Conservation (phyloP, 208 protist genomes). For the Leishmania amazonensis region DNA sequence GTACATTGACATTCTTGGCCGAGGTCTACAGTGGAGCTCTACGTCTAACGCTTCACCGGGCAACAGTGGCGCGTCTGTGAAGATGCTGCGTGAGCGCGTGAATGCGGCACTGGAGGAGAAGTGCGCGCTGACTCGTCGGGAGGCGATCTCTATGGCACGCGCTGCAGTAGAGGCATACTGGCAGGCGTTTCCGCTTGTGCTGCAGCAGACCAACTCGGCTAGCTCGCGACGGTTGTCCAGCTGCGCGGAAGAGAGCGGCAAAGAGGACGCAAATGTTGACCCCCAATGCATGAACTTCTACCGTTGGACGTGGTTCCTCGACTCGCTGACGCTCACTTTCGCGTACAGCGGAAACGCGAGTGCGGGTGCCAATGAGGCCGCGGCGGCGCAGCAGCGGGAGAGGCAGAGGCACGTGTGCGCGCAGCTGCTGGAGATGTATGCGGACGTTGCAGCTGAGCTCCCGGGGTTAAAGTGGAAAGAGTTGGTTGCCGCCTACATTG, state of each 20-base stretch:
- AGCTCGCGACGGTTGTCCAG: not conserved
- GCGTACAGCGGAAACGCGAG: not conserved
- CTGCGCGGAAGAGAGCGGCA: too few species aligned
- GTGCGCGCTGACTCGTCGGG: conserved; percentile 5
- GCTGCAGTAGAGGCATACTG: conserved; percentile 4
- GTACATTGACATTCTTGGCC: conserved; percentile 8
- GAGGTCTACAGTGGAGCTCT: not conserved
- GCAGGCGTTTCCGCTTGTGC: conserved; percentile 4
- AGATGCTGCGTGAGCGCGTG: not conserved
- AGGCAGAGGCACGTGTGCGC: conserved; percentile 6
- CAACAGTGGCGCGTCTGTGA: not conserved
- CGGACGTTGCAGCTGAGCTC: conserved; percentile 1
- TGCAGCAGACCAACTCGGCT: not conserved
- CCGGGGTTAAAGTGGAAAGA: conserved; percentile 1
- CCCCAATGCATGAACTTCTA: not conserved
- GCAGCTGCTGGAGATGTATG: conserved; percentile 3
- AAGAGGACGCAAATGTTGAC: not conserved
- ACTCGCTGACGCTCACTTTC: conserved; percentile 17
- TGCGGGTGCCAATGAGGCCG: too few species aligned
- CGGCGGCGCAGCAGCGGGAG: conserved; percentile 3
- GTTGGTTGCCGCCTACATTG: not conserved
- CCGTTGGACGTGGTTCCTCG: conserved; percentile 19
- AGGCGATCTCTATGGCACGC: conserved; percentile 10
- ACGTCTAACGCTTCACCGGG: not conserved
- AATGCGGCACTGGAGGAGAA: not conserved